Evolutionary conservation across 1,284 basidiomycete species (phyloP), one percentile per base, ranked within the genome.

Genomic region (Gymnopus androsaceus): DNA sequence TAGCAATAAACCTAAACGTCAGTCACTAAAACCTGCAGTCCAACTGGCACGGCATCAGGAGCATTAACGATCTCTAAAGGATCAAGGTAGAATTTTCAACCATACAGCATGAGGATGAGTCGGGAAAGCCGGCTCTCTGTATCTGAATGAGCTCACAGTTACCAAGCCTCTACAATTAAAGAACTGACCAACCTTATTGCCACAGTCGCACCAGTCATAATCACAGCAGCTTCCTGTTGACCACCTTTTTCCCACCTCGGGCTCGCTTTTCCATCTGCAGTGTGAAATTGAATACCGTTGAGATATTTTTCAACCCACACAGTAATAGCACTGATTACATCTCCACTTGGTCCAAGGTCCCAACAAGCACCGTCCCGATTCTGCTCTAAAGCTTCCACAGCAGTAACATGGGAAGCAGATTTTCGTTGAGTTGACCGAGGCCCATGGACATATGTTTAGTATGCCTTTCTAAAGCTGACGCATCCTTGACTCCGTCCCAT

Each of bases 161-260:
- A 7, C 2, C 2, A n/a, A 23, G 15, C 11, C 21, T 41, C 3
- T n/a, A n/a, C n/a, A n/a, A n/a, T n/a, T n/a, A n/a, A 41, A 41
- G n/a, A n/a, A n/a, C n/a, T n/a, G n/a, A 21, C 38, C 25, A 5
- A 41, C 38, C 4, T 6, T 41, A 21, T 14, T 21, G 38, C 9
- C 14, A 15, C 11, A 9, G 38, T 21, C 38, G 17, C 6, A 41
- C 25, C 17, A 21, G 38, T 41, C 3, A 15, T 23, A 15, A 47
- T 31, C 4, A 47, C 14, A 3, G 28, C 30, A 9, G 30, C 2
- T n/a, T 11, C 3, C 9, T 4, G 4, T 19, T 33, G 28, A 4
- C 45, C 45, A 33, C 45, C 31, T 47, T 47, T 47, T 11, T 30
- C 45, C 45, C 45, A 47, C 30, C 19, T 31, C 31, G 28, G 27